Conservation (phyloP, 108 stramenopile species). For the Cyclotella distinguenda region DNA sequence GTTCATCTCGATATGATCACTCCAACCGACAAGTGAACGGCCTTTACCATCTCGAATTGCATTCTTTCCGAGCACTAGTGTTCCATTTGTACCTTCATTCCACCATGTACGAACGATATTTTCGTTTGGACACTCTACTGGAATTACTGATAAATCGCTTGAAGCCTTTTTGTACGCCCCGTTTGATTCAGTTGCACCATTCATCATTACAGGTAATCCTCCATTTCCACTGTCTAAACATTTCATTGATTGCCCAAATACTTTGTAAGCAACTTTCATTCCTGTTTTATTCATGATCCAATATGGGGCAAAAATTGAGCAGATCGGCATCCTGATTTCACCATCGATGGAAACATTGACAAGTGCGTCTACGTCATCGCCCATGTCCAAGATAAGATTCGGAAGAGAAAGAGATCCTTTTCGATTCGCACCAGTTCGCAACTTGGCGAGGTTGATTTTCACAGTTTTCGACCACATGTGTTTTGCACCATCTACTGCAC, state of each 20-base stretch:
- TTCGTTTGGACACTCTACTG: slow-evolving; percentile 14
- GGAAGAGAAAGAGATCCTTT: slow-evolving; percentile 29
- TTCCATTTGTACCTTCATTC: slow-evolving; percentile 24
- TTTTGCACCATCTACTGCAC: background rate
- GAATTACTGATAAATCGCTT: slow-evolving; percentile 17
- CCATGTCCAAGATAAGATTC: slow-evolving; percentile 14
- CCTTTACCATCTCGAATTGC: slow-evolving; percentile 4
- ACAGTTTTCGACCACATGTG: slow-evolving; percentile 35
- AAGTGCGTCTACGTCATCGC: slow-evolving; percentile 23
- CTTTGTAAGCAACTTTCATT: slow-evolving; percentile 29
- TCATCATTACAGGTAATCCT: slow-evolving; percentile 35
- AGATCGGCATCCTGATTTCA: slow-evolving; percentile 15
- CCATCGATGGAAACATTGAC: slow-evolving; percentile 25
- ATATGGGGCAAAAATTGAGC: slow-evolving; percentile 22
- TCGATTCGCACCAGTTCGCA: slow-evolving; percentile 34
- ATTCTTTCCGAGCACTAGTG: slow-evolving; percentile 12
- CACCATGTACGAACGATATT: slow-evolving; percentile 11
- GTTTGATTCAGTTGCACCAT: slow-evolving; percentile 8
- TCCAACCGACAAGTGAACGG: slow-evolving; percentile 29
- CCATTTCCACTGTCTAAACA: slow-evolving; percentile 26
- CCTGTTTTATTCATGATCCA: slow-evolving; percentile 40
- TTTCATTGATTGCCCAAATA: background rate
- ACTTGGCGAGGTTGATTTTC: slow-evolving; percentile 15
- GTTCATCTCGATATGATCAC: slow-evolving; percentile 20
- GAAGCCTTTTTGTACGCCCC: slow-evolving; percentile 10